Evolutionary conservation across 2,329 filamentous ascomycete species (phyloP).

Genomic region (Arachnopeziza araneosa): DNA sequence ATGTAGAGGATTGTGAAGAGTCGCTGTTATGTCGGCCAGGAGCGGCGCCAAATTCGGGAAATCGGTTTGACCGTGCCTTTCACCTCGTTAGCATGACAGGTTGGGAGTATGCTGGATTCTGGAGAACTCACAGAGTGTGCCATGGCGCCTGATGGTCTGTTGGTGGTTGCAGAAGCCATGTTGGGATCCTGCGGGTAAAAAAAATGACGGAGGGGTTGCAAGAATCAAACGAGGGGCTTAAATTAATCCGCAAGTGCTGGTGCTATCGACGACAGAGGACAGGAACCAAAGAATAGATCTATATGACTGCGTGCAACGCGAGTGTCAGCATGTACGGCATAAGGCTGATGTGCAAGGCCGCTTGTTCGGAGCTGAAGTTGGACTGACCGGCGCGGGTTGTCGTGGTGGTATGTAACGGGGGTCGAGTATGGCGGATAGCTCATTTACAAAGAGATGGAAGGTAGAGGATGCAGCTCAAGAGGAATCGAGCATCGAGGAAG

Average conservation of each 20-base stretch:
- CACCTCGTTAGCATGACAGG: constrained; percentile 18
- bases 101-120: constrained; percentile 22
- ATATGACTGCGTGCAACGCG: constrained; percentile 26
- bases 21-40: constrained; percentile 26
- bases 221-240: constrained; percentile 7
- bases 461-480: constrained; percentile 21
- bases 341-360: constrained; percentile 27
- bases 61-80: constrained; percentile 30
- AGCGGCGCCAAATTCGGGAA: constrained; percentile 35
- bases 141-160: constrained; percentile 32
- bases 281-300: constrained; percentile 22
- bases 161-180: constrained; percentile 32
- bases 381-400: constrained; percentile 26
- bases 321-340: constrained; percentile 29
- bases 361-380: constrained; percentile 19
- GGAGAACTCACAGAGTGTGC: constrained; percentile 35
- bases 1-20: constrained; percentile 33
- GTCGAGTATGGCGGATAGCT: constrained; percentile 25
- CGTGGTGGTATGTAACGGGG: constrained; percentile 27
- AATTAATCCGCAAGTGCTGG: constrained; percentile 17
- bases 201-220: background rate
- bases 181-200: constrained; percentile 21
- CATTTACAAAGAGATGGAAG: constrained; percentile 29
- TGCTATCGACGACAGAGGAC: constrained; percentile 15
- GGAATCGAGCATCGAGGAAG: constrained; percentile 28